Evolutionary conservation across 1,284 basidiomycete genomes (phyloP), one percentile per base, ranked within the genome.

Genomic region (Rugiboletus extremiorientalis): DNA sequence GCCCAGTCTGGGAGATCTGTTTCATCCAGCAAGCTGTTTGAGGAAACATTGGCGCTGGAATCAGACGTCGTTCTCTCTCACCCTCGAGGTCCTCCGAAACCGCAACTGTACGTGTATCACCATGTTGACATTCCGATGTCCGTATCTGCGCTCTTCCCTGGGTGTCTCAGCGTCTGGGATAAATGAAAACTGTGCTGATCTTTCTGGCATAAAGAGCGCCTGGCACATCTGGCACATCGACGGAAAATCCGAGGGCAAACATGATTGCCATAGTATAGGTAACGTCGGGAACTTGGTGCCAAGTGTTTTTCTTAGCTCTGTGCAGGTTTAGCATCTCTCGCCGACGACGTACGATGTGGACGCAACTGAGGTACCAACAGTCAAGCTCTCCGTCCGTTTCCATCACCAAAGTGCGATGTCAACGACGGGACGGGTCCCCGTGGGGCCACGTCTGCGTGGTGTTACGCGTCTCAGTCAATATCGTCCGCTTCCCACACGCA

Each of bases 131-230:
- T 20, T 11, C 38, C 33, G 38, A 31, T 27, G 33, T 43, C n/a
- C 37, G 25, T 36, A 30, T 10, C 36, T 23, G n/a, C 20, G 18
- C 30, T 18, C 38, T 9, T 25, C 54, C 31, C 44, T 41, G 38
- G 43, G 36, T 9, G 28, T 53, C 43, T 42, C 44, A 41, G 23
- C 23, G 10, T 50, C 43, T 50, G 62, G 46, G 53, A 54, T 42
- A 53, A 50, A 43, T 10, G 20, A 46, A 25, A 41, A 30, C 27
- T 22, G 15, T 28, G 28, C 44, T 27, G 45, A 43, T 48, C 30
- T 36, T 31, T 43, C 36, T 42, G 46, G 44, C 37, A 36, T 61
- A 44, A 50, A 25, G 20, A n/a, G n/a, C n/a, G n/a, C n/a, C n/a
- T n/a, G n/a, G n/a, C n/a, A 3, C 7, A 25, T 42, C 36, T 33